These are phyloP conservation scores for Tubosaeta sp. DNA, from an alignment of 768 basidiomycete genomes.

Conservation along the genomic window DNA sequence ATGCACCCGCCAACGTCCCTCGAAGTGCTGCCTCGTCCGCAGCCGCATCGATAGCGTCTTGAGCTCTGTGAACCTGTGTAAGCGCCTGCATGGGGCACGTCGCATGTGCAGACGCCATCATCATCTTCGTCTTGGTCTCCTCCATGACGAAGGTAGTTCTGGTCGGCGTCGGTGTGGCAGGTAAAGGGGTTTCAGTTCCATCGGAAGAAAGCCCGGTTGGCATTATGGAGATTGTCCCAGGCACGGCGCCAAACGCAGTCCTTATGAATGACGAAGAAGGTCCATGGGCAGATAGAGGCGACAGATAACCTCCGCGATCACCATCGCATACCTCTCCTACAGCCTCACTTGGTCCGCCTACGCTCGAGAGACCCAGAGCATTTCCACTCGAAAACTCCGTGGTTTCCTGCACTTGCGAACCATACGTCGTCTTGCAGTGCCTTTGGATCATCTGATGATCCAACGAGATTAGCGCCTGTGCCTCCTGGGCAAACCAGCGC, in stretches of 20 bases:
- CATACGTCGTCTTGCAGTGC: conserved; percentile 10
- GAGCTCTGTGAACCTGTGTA: conserved; percentile 17
- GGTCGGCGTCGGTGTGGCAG: conserved; percentile 11
- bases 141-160: conserved; percentile 5
- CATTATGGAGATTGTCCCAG: not conserved
- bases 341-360: not conserved
- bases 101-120: not conserved
- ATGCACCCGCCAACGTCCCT: conserved; percentile 12
- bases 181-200: not conserved
- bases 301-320: not conserved
- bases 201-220: not conserved
- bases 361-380: conserved; percentile 8
- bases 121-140: conserved; percentile 1
- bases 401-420: conserved; percentile 1
- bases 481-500: conserved; percentile 19
- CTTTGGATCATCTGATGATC: conserved; percentile 16
- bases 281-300: conserved; percentile 9
- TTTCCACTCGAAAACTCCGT: not conserved
- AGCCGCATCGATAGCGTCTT: conserved; percentile 21
- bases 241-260: not conserved
- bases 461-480: conserved; percentile 12
- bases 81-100: conserved; percentile 10
- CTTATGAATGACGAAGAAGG: not conserved
- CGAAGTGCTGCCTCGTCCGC: conserved; percentile 22
- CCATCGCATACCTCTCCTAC: not conserved